Evolutionary conservation across 768 basidiomycete genomes (phyloP), one percentile per base, ranked within the genome.

Genomic region (Sarcomyxa edulis): DNA sequence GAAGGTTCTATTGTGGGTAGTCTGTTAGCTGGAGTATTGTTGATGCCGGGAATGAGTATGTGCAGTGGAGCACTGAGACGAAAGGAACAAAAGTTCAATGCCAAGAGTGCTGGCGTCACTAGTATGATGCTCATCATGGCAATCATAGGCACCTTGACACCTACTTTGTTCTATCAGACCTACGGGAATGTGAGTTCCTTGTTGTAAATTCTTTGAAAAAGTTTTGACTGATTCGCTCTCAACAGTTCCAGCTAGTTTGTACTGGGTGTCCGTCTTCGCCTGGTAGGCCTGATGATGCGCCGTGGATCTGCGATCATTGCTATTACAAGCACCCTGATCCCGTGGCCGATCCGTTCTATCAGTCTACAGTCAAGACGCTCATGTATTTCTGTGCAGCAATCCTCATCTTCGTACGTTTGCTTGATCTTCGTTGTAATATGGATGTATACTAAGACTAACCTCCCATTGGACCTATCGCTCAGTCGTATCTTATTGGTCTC

Each of bases 111-210:
- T 5, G 90, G 96, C 25, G 96, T 99, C 11, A 99, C 96, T 1
- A 96, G 93, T 57, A 96, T 96, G 69, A 95, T 99, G 90, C 61
- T 99, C 58, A 98, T 99, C 64, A 98, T 98, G 95, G 96, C 96
- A 9, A 90, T 99, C 58, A 95, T 99, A 45, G 96, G 96, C 9
- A 90, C 89, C 2, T 68, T 99, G 42, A 80, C 92, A 0, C 96
- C 96, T 2, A 98, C 96, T 1, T 57, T 99, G 54, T 99, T 99
- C 60, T 99, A 99, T 63, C 94, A 98, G 60, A 93, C 85, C 7
- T 99, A 95, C 58, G 96, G 96, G 36, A 92, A 89, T 47, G 95
- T 97, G 53, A 62, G 91, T 49, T 28, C 15, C 10, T 37, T 53
- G 9, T 21, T 3, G 9, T 29, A n/a, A n/a, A n/a, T n/a, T n/a